Evolutionary conservation across 2,329 filamentous ascomycete species (phyloP).

Genomic region (Colletotrichum siamense): DNA sequence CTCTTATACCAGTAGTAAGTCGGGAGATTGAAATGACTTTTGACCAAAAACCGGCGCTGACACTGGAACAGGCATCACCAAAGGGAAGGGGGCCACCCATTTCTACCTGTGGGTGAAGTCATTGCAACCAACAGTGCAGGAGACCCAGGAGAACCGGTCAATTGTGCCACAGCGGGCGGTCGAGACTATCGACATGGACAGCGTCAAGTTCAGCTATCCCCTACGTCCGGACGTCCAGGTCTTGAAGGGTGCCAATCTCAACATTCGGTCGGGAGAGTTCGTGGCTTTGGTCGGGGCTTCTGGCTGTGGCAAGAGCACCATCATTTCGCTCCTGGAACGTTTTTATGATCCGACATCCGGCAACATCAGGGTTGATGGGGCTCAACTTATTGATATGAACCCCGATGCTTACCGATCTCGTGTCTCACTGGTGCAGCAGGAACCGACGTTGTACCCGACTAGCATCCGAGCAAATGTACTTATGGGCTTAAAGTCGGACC

Average conservation of each 20-base stretch:
- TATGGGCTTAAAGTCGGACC: slow-evolving; percentile 41
- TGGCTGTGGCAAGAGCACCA: slow-evolving; percentile 66
- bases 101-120: neutral
- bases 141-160: neutral
- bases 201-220: neutral
- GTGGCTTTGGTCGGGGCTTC: slow-evolving; percentile 60
- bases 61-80: neutral
- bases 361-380: neutral
- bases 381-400: slow-evolving; percentile 31
- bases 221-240: neutral
- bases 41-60: neutral
- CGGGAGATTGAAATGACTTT: neutral
- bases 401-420: neutral
- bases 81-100: neutral
- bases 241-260: neutral
- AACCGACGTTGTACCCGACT: slow-evolving; percentile 31
- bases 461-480: slow-evolving; percentile 62
- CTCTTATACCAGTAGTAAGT: neutral
- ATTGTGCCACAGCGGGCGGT: neutral
- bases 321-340: slow-evolving; percentile 55
- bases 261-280: slow-evolving; percentile 46
- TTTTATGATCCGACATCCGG: slow-evolving; percentile 36
- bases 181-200: neutral
- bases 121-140: neutral
- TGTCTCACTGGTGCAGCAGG: slow-evolving; percentile 5